Conservation (phyloP, 169 alveolate genomes). For the Blepharisma undulans region DNA sequence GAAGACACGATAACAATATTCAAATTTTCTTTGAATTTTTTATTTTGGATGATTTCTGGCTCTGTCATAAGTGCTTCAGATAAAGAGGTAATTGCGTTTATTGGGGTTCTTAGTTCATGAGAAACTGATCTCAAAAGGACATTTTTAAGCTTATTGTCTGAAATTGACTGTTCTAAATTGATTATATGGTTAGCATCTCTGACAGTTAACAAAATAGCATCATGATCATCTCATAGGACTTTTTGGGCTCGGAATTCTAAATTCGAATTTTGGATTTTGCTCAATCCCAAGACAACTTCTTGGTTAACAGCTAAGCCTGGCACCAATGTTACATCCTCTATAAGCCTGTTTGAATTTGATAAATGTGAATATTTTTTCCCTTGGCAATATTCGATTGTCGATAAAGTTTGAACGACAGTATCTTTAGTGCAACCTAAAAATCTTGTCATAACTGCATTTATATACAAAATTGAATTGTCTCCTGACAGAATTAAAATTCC, state of each 20-base stretch:
- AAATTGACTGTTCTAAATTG: background rate
- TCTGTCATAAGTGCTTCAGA: background rate
- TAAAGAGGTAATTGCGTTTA: background rate
- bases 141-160: slow-evolving; percentile 13
- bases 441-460: background rate
- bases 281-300: background rate
- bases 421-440: background rate
- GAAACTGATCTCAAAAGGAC: background rate
- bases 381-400: background rate
- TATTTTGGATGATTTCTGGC: background rate
- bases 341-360: background rate
- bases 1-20: background rate
- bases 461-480: background rate
- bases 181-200: background rate
- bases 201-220: background rate
- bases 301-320: background rate
- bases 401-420: background rate
- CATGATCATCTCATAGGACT: background rate
- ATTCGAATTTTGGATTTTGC: background rate
- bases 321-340: background rate
- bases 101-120: background rate
- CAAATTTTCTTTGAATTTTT: background rate
- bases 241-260: background rate
- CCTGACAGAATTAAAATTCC: background rate
- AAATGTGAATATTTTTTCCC: background rate